Percentiles rank a stretch among this genome's conserved stretches.
Evolutionary conservation across 2,329 filamentous ascomycete species (phyloP).

Genomic region (Monilinia laxa): DNA sequence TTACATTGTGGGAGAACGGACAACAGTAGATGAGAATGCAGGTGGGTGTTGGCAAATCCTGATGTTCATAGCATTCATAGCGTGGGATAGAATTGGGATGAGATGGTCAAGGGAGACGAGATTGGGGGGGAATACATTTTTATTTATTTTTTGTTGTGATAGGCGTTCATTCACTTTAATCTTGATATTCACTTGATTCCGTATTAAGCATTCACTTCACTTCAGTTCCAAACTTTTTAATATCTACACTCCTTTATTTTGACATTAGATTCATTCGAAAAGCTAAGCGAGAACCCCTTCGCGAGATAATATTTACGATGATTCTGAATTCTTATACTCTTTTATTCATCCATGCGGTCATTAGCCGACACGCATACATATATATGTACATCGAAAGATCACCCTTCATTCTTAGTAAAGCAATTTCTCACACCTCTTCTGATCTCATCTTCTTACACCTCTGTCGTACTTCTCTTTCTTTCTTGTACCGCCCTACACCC

Average conservation of each 20-base stretch:
- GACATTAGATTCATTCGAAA: neutral
- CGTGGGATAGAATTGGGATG: too few species aligned
- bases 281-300: neutral
- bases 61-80: too few species aligned
- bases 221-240: neutral
- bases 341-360: conserved; percentile 7
- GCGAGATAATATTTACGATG: neutral
- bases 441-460: neutral
- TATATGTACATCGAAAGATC: conserved; percentile 12
- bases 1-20: too few species aligned
- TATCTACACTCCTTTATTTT: neutral
- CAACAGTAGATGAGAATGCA: too few species aligned
- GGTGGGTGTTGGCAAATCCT: too few species aligned
- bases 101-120: too few species aligned
- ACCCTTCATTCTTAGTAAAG: neutral
- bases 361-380: conserved; percentile 6
- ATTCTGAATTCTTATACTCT: neutral
- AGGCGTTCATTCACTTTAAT: too few species aligned
- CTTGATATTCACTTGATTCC: too few species aligned
- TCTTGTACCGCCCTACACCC: neutral
- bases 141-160: too few species aligned
- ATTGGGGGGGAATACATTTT: too few species aligned
- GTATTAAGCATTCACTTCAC: neutral
- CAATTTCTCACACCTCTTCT: neutral
- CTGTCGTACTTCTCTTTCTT: neutral